Percentiles rank a stretch among this genome's conserved stretches.
Evolutionary conservation across 2,329 filamentous ascomycete species (phyloP).

Genomic region (Cercospora beticola): DNA sequence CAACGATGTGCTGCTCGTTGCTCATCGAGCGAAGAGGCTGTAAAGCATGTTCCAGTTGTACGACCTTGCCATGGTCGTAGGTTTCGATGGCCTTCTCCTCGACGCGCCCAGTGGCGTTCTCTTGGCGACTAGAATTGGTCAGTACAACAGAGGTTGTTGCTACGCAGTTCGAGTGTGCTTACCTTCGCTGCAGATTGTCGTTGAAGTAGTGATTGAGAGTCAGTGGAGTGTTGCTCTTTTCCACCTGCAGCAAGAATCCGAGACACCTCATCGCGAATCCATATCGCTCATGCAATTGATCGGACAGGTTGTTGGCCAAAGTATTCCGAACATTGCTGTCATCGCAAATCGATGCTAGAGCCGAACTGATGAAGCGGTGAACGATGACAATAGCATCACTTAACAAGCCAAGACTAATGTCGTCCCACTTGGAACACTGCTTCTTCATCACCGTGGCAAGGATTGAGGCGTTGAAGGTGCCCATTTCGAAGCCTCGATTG

Average conservation of each 20-base stretch:
- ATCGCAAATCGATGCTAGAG: conserved; percentile 47
- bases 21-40: conserved; percentile 31
- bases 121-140: neutral
- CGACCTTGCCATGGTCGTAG: neutral
- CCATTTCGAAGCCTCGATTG: conserved; percentile 39
- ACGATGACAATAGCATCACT: conserved; percentile 53
- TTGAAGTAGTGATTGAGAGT: conserved; percentile 59
- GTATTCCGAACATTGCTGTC: conserved; percentile 46
- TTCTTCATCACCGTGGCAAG: conserved; percentile 41
- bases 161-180: neutral
- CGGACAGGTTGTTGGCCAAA: conserved; percentile 48
- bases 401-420: conserved; percentile 51
- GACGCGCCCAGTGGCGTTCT: neutral
- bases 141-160: neutral
- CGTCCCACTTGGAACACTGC: conserved; percentile 47
- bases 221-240: conserved; percentile 47
- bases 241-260: conserved; percentile 54
- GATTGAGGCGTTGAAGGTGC: conserved; percentile 47
- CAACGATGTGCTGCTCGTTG: neutral
- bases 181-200: conserved; percentile 43
- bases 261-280: conserved; percentile 50
- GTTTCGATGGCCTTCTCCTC: neutral
- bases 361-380: conserved; percentile 52
- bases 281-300: conserved; percentile 51
- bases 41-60: neutral